These are phyloP conservation scores for Torulaspora franciscae DNA, from an alignment of 805 yeast species.

Conservation along the genomic window DNA sequence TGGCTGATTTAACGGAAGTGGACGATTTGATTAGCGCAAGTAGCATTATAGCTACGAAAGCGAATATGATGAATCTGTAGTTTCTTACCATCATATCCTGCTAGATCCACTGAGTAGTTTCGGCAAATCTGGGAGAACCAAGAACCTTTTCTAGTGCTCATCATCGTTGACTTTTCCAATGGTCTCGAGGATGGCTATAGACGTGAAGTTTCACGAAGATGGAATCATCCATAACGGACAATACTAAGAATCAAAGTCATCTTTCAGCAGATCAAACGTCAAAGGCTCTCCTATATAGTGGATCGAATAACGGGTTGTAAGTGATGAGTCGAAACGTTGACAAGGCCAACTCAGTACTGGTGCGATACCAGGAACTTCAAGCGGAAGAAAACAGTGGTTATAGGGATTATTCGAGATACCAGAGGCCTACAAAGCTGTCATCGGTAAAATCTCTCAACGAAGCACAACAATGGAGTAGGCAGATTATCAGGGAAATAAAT, in stretches of 20 bases:
- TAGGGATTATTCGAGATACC: slow-evolving; percentile 48
- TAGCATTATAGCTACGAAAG: slow-evolving; percentile 47
- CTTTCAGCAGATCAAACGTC: too few species aligned
- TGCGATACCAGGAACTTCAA: slow-evolving; percentile 58
- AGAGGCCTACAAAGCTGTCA: slow-evolving; percentile 58
- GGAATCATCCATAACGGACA: slow-evolving; percentile 2
- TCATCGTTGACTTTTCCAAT: background rate
- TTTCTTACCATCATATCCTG: slow-evolving; percentile 30
- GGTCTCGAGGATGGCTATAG: background rate
- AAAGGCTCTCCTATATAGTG: too few species aligned
- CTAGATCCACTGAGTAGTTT: background rate
- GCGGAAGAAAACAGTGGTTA: slow-evolving; percentile 53
- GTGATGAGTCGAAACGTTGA: slow-evolving; percentile 73
- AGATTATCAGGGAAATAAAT: slow-evolving; percentile 60
- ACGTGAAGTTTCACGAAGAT: slow-evolving; percentile 1
- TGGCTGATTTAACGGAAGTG: slow-evolving; percentile 21
- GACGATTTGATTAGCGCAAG: slow-evolving; percentile 48
- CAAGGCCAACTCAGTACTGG: slow-evolving; percentile 66
- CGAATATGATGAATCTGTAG: slow-evolving; percentile 49
- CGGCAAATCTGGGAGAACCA: background rate
- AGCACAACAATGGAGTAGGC: slow-evolving; percentile 66
- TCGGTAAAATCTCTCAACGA: slow-evolving; percentile 51
- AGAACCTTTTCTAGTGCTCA: background rate
- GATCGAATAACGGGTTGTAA: background rate
- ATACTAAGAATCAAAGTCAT: background rate